phyloP scores from a whole-genome alignment of 2,329 filamentous ascomycete species.

The Thielaviopsis ethacetica region DNA sequence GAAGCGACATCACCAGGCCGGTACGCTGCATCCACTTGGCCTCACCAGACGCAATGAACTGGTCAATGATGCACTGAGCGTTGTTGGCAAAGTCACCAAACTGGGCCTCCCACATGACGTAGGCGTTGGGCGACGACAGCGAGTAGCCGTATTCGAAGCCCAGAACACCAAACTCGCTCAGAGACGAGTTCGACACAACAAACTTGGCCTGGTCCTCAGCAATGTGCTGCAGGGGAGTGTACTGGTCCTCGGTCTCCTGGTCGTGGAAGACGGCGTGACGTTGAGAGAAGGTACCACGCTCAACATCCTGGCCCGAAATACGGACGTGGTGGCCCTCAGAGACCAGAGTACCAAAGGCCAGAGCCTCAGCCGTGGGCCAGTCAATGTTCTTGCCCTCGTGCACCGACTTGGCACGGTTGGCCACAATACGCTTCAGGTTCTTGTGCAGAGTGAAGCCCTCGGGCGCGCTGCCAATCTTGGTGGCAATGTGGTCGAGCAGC shows the following conservation, averaged over 20 bases:
- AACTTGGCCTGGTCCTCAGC: constrained; percentile 88
- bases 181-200: constrained; percentile 90
- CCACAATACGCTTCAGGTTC: constrained; percentile 92
- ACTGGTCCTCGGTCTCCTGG: constrained; percentile 84
- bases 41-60: constrained; percentile 95
- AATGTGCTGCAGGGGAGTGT: constrained; percentile 81
- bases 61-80: constrained; percentile 95
- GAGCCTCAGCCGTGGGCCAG: constrained; percentile 90
- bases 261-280: constrained; percentile 95
- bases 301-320: constrained; percentile 95
- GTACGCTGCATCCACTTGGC: constrained; percentile 98
- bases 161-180: constrained; percentile 53
- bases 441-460: constrained; percentile 81
- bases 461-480: constrained; percentile 60
- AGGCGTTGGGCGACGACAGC: constrained; percentile 83
- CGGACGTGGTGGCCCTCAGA: constrained; percentile 92
- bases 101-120: constrained; percentile 99
- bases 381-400: constrained; percentile 88
- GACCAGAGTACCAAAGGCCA: constrained; percentile 84
- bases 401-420: constrained; percentile 79
- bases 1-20: constrained; percentile 87
- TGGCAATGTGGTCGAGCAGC: constrained; percentile 65
- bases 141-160: constrained; percentile 99
- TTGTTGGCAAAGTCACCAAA: constrained; percentile 99
- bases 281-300: constrained; percentile 98